Base-by-base conservation (phyloP, 1,284 basidiomycete genomes). In the Cryptococcus sp. region DNA sequence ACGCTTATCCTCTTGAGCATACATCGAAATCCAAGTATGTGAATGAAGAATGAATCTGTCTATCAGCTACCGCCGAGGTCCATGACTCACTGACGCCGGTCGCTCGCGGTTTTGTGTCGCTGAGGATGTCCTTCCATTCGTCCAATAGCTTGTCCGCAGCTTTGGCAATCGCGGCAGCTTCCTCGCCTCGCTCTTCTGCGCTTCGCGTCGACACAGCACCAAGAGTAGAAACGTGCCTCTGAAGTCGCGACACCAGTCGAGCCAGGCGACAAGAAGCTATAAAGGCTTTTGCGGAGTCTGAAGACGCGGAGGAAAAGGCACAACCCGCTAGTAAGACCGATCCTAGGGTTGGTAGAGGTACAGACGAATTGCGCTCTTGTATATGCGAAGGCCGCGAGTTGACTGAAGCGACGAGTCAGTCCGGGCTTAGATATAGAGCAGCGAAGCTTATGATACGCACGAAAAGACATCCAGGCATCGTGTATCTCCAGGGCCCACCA, bases 331-430 rank as follows among this genome's bases (percentile, higher is more conserved):
- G 53, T 19, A 61, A 59, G 15, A 69, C 45, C 25, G 60, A 51
- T 15, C 57, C 39, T 10, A 62, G 50, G 3, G 52, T 47, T 19
- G 60, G 64, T 19, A 59, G 50, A 25, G 57, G 69, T 11, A 46
- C 60, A 19, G 49, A 57, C 35, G 45, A 59, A 55, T 56, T 71
- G 53, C 63, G 49, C 4, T 50, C 49, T 52, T 72, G 69, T 7
- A 69, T 60, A 38, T 68, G 67, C n/a, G 52, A 64, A 0, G 71
- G 69, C 3, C 71, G 66, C n/a, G 71, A 71, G 55, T 71, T 71
- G 41, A 72, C 66, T 68, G 10, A 5, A 2, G 31, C 31, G 13
- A 35, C 13, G 31, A 35, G 31, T 35, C 31, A 35, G 31, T 8
- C 5, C 4, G 3, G 31, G 13, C 31, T 8, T 8, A 35, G 31